phyloP scores from a whole-genome alignment of 2,329 filamentous ascomycete species.

The Coniosporium tulheliwenetii region DNA sequence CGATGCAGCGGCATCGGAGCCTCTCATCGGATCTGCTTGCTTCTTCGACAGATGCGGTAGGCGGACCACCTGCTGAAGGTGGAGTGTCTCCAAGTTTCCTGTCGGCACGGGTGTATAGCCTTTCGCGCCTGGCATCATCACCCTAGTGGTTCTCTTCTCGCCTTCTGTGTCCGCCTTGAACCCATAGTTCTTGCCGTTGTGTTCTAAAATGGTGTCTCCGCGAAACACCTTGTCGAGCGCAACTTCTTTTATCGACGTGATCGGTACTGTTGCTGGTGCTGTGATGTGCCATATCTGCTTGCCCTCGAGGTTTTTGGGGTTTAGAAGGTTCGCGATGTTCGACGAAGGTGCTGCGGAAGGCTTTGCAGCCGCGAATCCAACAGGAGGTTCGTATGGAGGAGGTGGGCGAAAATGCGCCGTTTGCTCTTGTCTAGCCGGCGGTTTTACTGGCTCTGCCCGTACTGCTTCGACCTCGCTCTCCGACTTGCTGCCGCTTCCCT shows the following conservation, averaged over 20 bases:
- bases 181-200: slow-evolving; percentile 49
- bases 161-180: slow-evolving; percentile 36
- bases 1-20: slow-evolving; percentile 22
- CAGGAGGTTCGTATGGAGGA: slow-evolving; percentile 18
- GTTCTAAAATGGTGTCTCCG: slow-evolving; percentile 40
- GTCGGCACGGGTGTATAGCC: slow-evolving; percentile 11
- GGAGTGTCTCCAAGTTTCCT: slow-evolving; percentile 42
- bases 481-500: slow-evolving; percentile 4
- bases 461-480: too few relatives aligned
- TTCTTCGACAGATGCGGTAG: slow-evolving; percentile 28
- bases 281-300: slow-evolving; percentile 76
- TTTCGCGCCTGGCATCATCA: slow-evolving; percentile 9
- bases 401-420: slow-evolving; percentile 19
- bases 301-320: slow-evolving; percentile 42
- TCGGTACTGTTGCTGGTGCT: slow-evolving; percentile 52
- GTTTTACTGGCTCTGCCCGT: not conserved
- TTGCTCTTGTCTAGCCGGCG: slow-evolving; percentile 7
- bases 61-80: slow-evolving; percentile 47
- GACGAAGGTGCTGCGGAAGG: slow-evolving; percentile 25
- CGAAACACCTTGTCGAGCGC: slow-evolving; percentile 42
- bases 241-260: slow-evolving; percentile 49
- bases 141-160: slow-evolving; percentile 3
- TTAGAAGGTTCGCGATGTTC: slow-evolving; percentile 32
- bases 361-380: slow-evolving; percentile 32
- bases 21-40: slow-evolving; percentile 23